phyloP scores from a whole-genome alignment of 1,284 basidiomycete genomes.

The Ustilago shanxiensis region DNA sequence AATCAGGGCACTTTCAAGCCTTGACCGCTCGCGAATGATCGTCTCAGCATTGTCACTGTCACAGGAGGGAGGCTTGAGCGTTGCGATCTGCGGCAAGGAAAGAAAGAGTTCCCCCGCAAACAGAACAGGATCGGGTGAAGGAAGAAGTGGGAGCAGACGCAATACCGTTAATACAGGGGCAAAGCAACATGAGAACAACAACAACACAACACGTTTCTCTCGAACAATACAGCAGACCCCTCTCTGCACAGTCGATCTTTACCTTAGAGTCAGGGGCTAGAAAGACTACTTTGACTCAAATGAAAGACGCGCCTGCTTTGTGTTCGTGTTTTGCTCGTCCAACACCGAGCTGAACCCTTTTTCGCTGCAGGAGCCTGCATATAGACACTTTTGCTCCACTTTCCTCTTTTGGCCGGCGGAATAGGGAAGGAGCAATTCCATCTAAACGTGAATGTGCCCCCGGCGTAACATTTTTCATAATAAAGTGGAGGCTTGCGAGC shows the following conservation, averaged over 20 bases:
- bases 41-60: background rate
- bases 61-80: background rate
- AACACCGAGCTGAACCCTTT: background rate
- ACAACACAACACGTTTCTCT: background rate
- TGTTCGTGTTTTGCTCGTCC: background rate
- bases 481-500: slow-evolving; percentile 2
- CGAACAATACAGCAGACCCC: background rate
- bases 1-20: slow-evolving; percentile 1
- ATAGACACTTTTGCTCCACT: background rate
- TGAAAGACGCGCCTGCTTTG: too few species aligned
- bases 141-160: background rate
- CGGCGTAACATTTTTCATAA: background rate
- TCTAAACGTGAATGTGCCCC: background rate
- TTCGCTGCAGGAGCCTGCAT: background rate
- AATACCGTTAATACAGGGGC: too few species aligned
- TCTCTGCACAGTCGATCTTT: slow-evolving; percentile 21
- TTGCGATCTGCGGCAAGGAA: background rate
- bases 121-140: background rate
- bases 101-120: background rate
- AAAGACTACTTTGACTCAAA: too few species aligned
- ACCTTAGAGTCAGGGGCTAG: slow-evolving; percentile 8
- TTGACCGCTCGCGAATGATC: too few species aligned
- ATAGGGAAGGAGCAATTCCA: too few species aligned
- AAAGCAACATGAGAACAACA: background rate
- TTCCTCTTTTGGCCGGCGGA: slow-evolving; percentile 7